A percentile compares a stretch with the other conserved stretches of the same genome.
Evolutionary conservation across 176 grass and related monocot genomes (phyloP).

Genomic region (Stipa capillata): DNA sequence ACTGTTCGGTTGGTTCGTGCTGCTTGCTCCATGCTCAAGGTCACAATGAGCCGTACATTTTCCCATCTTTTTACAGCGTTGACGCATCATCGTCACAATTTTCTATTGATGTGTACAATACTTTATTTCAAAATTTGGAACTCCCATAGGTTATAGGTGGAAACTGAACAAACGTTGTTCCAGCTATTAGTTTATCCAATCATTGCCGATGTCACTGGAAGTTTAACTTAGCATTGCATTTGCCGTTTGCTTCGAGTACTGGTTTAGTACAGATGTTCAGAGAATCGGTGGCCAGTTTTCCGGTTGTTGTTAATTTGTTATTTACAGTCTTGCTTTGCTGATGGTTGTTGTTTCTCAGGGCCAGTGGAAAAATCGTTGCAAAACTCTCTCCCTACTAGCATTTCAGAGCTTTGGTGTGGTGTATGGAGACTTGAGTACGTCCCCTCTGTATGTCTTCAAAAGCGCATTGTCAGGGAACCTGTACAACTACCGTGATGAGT

Average conservation of each 20-base stretch:
- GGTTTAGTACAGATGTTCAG: background rate
- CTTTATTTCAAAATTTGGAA: background rate
- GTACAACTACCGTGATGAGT: slow-evolving; percentile 21
- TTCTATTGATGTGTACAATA: background rate
- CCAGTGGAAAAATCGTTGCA: slow-evolving; percentile 35
- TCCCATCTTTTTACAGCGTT: background rate
- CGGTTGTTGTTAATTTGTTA: background rate
- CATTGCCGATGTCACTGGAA: background rate
- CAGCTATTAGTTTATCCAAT: background rate
- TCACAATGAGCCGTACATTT: background rate
- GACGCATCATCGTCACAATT: background rate
- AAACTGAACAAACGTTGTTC: background rate
- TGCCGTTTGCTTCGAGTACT: background rate
- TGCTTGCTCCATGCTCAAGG: background rate
- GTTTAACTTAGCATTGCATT: background rate
- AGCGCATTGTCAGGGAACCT: slow-evolving; percentile 42
- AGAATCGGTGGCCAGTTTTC: background rate
- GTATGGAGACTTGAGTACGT: slow-evolving; percentile 62
- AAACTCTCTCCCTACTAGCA: slow-evolving; percentile 40
- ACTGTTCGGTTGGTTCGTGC: background rate
- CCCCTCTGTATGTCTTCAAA: slow-evolving; percentile 53
- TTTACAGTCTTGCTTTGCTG: background rate
- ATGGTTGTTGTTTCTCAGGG: slow-evolving; percentile 20
- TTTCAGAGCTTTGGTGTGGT: slow-evolving; percentile 74
- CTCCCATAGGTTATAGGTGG: background rate